Evolutionary conservation across 371 early-diverging fungal species (phyloP).

Genomic region (Circinella umbellata): DNA sequence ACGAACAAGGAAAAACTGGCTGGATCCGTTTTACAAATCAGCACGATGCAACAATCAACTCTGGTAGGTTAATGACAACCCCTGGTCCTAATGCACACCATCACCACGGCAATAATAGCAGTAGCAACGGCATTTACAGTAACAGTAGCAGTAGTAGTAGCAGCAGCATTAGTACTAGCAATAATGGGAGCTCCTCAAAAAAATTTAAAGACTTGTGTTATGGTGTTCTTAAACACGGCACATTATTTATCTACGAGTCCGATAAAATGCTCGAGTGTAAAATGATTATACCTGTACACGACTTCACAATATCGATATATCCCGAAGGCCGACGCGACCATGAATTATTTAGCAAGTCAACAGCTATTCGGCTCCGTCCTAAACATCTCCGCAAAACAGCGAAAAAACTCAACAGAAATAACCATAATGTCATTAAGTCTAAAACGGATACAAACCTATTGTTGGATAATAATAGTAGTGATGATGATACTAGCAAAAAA

Average conservation of each 20-base stretch:
- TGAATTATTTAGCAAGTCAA: conserved; percentile 58
- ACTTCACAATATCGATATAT: conserved; percentile 71
- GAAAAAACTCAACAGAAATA: neutral
- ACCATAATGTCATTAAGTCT: conserved; percentile 2
- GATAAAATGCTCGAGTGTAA: conserved; percentile 76
- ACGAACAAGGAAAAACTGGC: conserved; percentile 34
- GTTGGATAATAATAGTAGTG: neutral
- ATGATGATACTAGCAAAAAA: neutral
- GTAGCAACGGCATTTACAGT: neutral
- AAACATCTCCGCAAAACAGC: conserved; percentile 13
- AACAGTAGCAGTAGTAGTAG: neutral
- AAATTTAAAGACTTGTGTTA: conserved; percentile 53
- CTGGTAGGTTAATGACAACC: neutral
- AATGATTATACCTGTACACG: conserved; percentile 71
- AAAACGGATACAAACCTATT: conserved; percentile 19
- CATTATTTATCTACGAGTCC: conserved; percentile 81
- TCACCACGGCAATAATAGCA: neutral
- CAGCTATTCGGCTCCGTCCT: conserved; percentile 53
- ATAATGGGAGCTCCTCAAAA: conserved; percentile 22
- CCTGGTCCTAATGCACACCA: neutral
- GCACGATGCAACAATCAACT: conserved; percentile 20
- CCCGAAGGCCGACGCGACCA: conserved; percentile 56
- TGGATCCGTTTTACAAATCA: conserved; percentile 43
- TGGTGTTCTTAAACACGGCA: conserved; percentile 79
- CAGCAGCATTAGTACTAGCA: neutral